Conservation (phyloP, 371 early-diverging fungal species). For the Mortierella sp. region DNA sequence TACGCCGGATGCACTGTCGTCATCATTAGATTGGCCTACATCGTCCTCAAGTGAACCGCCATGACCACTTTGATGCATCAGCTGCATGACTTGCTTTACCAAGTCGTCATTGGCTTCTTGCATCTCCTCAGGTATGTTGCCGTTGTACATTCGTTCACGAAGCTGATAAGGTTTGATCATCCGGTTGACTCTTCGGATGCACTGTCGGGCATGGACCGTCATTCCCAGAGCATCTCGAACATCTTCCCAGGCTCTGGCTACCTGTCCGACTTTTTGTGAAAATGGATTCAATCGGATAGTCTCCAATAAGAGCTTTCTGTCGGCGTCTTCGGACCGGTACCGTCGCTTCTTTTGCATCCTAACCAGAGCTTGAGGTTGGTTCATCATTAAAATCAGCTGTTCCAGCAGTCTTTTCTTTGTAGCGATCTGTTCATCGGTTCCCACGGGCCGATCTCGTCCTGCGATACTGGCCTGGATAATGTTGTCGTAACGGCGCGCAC, state of each 20-base stretch:
- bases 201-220: conserved; percentile 55
- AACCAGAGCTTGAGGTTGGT: conserved; percentile 49
- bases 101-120: conserved; percentile 46
- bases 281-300: conserved; percentile 52
- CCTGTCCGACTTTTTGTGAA: conserved; percentile 53
- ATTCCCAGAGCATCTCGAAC: conserved; percentile 47
- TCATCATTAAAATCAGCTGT: conserved; percentile 53
- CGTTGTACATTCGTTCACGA: conserved; percentile 52
- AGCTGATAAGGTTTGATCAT: conserved; percentile 52
- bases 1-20: conserved; percentile 32
- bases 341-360: conserved; percentile 56
- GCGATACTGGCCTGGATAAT: conserved; percentile 54
- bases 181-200: conserved; percentile 50
- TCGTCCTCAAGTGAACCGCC: conserved; percentile 33
- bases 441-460: conserved; percentile 35
- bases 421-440: conserved; percentile 40
- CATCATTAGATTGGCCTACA: conserved; percentile 37
- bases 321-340: conserved; percentile 52
- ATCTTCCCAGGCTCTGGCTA: conserved; percentile 56
- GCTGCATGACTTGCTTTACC: conserved; percentile 54
- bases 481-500: conserved; percentile 52
- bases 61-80: conserved; percentile 41
- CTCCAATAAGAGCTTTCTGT: conserved; percentile 36
- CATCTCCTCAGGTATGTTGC: conserved; percentile 52
- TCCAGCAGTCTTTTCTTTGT: conserved; percentile 44